Base-by-base conservation (phyloP, 371 early-diverging fungal species). In the Capniomyces stellatus region DNA sequence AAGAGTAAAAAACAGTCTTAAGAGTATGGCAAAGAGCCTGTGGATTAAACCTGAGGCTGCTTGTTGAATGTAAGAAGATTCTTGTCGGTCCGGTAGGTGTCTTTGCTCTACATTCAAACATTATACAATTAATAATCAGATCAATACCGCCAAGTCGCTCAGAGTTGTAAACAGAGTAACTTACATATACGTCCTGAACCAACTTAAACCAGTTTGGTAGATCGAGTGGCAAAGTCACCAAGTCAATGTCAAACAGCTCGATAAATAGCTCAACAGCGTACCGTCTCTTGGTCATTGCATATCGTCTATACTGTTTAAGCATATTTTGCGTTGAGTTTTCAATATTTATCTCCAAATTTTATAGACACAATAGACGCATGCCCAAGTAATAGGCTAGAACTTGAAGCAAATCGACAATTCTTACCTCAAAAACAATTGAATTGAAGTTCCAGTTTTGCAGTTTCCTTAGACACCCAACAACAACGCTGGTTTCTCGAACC, bases 391-490 rank as follows among this genome's bases (percentile, higher is more conserved):
- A n/a, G n/a, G n/a, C 4, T 12, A n/a, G n/a, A n/a, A n/a, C n/a
- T n/a, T n/a, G n/a, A n/a, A n/a, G n/a, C n/a, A n/a, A n/a, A n/a
- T n/a, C n/a, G n/a, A n/a, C n/a, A n/a, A n/a, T n/a, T 27, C 2
- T 48, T 57, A 54, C 53, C 52, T 68, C 69, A 31, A 58, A 82
- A 40, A 90, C 76, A 55, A 92, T 94, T 0, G 92, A 87, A 57
- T 87, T 93, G 58, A 94, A 92, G 63, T 90, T 92, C 94, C 93
- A 95, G 21, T 81, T 75, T 63, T 92, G 92, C 54, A 94, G 64
- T 54, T 87, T 89, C 30, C 97, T 75, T 53, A 96, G 66, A 57
- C 97, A 96, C 3, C 95, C 97, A 29, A 96, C 77, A 30, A 94
- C 70, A 2, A 82, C 82, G 3, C 82, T 81, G 0, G 81, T 82